Evolutionary conservation across 2,329 filamentous ascomycete species (phyloP).

Genomic region (Epichloe bromicola): DNA sequence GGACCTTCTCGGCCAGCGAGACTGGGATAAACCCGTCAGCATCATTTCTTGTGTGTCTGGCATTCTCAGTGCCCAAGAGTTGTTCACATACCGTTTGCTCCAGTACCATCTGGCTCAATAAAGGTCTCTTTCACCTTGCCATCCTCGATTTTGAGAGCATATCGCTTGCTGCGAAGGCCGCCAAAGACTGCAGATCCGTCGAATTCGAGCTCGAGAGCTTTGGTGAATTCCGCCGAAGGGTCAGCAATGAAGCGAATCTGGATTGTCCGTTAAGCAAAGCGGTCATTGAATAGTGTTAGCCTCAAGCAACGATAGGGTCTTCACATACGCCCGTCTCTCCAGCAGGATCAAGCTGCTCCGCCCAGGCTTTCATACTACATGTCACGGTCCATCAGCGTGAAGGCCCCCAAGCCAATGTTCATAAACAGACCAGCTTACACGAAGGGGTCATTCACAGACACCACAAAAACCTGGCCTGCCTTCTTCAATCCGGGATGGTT

Average conservation of each 20-base stretch:
- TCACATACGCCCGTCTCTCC: constrained; percentile 62
- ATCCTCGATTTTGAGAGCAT: constrained; percentile 69
- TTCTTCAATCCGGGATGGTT: constrained; percentile 63
- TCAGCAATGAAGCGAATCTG: constrained; percentile 86
- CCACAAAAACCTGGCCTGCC: constrained; percentile 75
- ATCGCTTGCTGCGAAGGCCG: constrained; percentile 71
- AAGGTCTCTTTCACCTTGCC: constrained; percentile 73
- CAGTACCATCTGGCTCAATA: constrained; percentile 82
- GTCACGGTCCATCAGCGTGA: neutral
- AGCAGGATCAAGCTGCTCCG: constrained; percentile 59
- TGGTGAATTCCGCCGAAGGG: constrained; percentile 65
- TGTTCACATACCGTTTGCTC: constrained; percentile 49
- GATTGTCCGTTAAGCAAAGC: neutral
- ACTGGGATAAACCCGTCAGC: constrained; percentile 19
- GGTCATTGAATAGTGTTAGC: neutral
- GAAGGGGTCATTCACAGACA: constrained; percentile 89
- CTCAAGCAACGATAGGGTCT: neutral
- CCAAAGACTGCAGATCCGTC: constrained; percentile 72
- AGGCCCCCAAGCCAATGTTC: neutral
- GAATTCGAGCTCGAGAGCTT: constrained; percentile 71
- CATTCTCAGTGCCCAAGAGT: neutral
- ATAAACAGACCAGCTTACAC: constrained; percentile 48
- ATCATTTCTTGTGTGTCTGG: neutral
- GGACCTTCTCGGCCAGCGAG: constrained; percentile 37
- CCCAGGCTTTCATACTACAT: constrained; percentile 83